These are phyloP conservation scores for Leptographium wingfieldii DNA, from an alignment of 2,329 filamentous ascomycete genomes.

Conservation along the genomic window DNA sequence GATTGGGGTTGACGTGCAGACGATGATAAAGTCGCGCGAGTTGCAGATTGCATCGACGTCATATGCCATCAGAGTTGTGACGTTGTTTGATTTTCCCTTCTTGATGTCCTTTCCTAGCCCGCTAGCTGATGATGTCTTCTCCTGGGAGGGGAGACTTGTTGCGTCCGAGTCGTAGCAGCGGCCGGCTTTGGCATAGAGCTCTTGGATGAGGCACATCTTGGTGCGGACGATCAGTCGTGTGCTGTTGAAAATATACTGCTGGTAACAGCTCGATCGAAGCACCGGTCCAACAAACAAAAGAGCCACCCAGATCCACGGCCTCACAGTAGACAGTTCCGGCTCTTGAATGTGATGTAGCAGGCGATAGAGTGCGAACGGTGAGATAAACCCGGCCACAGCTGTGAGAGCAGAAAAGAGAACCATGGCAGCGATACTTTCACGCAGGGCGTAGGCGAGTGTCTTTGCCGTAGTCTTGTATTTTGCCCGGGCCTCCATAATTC, in stretches of 20 bases:
- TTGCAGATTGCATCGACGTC: conserved; percentile 43
- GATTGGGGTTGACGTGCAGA: conserved; percentile 30
- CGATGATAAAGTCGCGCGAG: conserved; percentile 37
- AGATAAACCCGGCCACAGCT: conserved; percentile 34
- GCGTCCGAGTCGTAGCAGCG: conserved; percentile 17
- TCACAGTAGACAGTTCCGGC: conserved; percentile 29
- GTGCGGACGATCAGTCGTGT: conserved; percentile 43
- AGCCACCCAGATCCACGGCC: conserved; percentile 30
- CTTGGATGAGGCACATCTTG: conserved; percentile 44
- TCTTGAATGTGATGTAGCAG: conserved; percentile 37
- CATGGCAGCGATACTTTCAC: conserved; percentile 31
- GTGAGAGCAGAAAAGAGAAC: conserved; percentile 24
- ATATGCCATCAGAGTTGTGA: conserved; percentile 36
- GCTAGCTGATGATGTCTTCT: conserved; percentile 30
- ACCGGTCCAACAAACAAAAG: conserved; percentile 40
- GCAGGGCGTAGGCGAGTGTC: conserved; percentile 32
- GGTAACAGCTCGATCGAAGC: conserved; percentile 34
- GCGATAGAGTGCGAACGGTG: conserved; percentile 41
- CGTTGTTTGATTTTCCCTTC: conserved; percentile 6
- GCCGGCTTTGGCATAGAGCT: conserved; percentile 39
- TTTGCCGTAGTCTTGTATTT: conserved; percentile 30
- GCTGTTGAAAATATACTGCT: conserved; percentile 45
- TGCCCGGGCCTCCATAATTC: conserved; percentile 29
- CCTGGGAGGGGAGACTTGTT: conserved; percentile 42
- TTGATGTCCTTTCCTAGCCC: conserved; percentile 13